Evolutionary conservation across 2,329 filamentous ascomycete species (phyloP).

Genomic region (Aspergillus eucalypticola): DNA sequence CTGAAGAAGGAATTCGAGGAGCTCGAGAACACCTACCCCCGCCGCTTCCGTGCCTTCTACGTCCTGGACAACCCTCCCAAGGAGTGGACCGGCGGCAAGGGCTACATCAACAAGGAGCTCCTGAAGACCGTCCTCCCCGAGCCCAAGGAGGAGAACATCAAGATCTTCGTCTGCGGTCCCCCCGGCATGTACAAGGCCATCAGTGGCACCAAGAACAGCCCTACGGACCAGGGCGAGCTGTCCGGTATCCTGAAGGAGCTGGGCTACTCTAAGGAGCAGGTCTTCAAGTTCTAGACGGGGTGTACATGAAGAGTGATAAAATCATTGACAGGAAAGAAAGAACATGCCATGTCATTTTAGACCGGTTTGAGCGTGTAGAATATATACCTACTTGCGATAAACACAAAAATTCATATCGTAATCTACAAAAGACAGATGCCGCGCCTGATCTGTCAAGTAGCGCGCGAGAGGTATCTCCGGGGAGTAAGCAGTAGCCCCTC

Average conservation of each 20-base stretch:
- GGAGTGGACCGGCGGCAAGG: conserved; percentile 74
- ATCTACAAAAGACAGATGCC: too few species aligned
- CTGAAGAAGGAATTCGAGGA: conserved; percentile 80
- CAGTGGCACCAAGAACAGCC: conserved; percentile 84
- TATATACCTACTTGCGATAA: background rate
- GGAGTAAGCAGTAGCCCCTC: too few species aligned
- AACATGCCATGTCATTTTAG: background rate
- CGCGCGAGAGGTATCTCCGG: too few species aligned
- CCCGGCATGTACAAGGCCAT: conserved; percentile 92
- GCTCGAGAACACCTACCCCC: conserved; percentile 92
- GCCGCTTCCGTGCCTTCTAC: conserved; percentile 94
- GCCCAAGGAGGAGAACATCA: conserved; percentile 88
- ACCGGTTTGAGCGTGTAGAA: conserved; percentile 2
- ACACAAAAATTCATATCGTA: too few species aligned
- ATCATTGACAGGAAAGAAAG: background rate
- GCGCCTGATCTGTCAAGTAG: too few species aligned
- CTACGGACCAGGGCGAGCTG: conserved; percentile 92
- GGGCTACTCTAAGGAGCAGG: conserved; percentile 82
- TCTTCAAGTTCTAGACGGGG: conserved; percentile 79
- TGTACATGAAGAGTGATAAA: background rate
- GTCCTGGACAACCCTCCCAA: conserved; percentile 81
- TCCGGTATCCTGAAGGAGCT: conserved; percentile 78
- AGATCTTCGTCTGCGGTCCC: conserved; percentile 94
- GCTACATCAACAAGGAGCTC: conserved; percentile 84
- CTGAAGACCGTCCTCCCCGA: conserved; percentile 93